Percentiles rank a stretch among this genome's conserved stretches.
phyloP scores from a whole-genome alignment of 768 basidiomycete genomes.

The Antrodiella citrinella region DNA sequence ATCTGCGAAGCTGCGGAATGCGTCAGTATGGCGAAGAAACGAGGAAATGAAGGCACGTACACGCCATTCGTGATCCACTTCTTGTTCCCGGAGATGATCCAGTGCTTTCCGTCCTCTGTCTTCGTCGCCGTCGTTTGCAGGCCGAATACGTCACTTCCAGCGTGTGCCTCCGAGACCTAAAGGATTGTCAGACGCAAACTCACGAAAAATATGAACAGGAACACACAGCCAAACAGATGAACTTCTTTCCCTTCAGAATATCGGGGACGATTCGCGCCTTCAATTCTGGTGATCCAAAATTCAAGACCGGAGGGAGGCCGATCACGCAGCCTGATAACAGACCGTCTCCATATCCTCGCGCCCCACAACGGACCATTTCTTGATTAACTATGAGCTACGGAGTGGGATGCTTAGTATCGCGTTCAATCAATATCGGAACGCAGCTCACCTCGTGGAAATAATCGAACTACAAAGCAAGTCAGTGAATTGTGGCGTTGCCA shows the following conservation, averaged over 20 bases:
- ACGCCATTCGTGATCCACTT: slow-evolving; percentile 80
- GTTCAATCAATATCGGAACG: neutral
- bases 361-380: slow-evolving; percentile 41
- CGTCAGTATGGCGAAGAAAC: slow-evolving; percentile 2
- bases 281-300: slow-evolving; percentile 65
- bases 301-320: slow-evolving; percentile 77
- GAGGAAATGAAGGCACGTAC: slow-evolving; percentile 23
- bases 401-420: neutral
- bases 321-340: slow-evolving; percentile 72
- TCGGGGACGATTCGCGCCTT: slow-evolving; percentile 55
- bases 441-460: slow-evolving; percentile 73
- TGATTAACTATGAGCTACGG: slow-evolving; percentile 23
- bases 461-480: slow-evolving; percentile 43
- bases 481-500: neutral
- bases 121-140: slow-evolving; percentile 74
- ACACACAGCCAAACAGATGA: slow-evolving; percentile 63
- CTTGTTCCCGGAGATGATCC: slow-evolving; percentile 83
- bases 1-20: slow-evolving; percentile 24
- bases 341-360: slow-evolving; percentile 79
- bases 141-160: slow-evolving; percentile 80
- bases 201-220: neutral
- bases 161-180: slow-evolving; percentile 75
- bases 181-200: neutral
- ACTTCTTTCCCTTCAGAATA: slow-evolving; percentile 68
- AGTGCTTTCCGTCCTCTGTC: slow-evolving; percentile 74